Evolutionary conservation across 805 yeast genomes (phyloP), one percentile per base, ranked within the genome.

Genomic region (Zygoascus tannicola): DNA sequence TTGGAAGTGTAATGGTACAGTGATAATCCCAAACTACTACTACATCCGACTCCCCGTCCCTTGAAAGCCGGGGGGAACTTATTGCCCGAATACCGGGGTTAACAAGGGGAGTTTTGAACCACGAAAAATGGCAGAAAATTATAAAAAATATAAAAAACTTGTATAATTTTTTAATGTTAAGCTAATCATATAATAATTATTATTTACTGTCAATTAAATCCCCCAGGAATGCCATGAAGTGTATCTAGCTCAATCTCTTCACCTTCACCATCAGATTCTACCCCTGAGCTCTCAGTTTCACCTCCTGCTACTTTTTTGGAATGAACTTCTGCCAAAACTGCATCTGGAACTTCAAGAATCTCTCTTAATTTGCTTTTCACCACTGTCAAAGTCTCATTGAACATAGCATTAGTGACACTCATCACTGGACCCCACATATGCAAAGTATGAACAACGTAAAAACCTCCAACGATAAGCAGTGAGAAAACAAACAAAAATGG

Each of bases 401-500:
- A 40, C 56, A 82, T 75, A 16, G 80, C 70, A 45, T 73, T 71
- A 4, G 66, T 73, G 20, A 87, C 77, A 32, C 71, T 66, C 41
- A 75, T 51, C 8, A 88, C 79, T 0, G 96, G 95, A 4, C 81
- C 81, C 67, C 90, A 74, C 60, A 90, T 65, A 51, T 81, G 81
- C 59, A 82, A 69, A 45, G 71, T 73, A 57, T 84, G 81, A 47
- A 86, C 71, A 41, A 83, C 73, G 58, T 81, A 85, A 1, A 73
- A 58, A 1, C 76, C 81, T 0, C 83, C 85, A 1, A 74, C 74
- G 1, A 71, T 37, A 8, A 86, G 41, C 36, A 88, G 58, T 1
- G 75, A 54, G 40, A 87, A 59, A 33, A 62, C 35, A 51, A 88
- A 78, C 53, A 83, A 74, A n/a, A 90, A 26, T 42, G 98, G 97